phyloP scores from a whole-genome alignment of 2,329 filamentous ascomycete genomes.

The Fusarium multiceps region DNA sequence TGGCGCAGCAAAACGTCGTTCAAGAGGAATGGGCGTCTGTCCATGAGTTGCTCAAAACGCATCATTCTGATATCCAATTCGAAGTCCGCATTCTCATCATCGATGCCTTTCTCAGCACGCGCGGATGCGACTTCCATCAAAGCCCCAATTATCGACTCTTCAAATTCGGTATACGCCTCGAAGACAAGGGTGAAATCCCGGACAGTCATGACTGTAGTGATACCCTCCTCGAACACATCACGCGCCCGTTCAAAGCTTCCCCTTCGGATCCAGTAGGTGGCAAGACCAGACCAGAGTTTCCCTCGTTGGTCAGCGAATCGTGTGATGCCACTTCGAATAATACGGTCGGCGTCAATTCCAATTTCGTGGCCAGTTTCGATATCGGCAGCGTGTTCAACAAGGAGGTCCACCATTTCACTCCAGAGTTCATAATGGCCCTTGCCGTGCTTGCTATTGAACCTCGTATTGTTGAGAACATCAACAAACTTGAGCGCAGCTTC shows the following conservation, averaged over 20 bases:
- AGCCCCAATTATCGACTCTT: constrained; percentile 92
- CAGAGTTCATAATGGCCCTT: constrained; percentile 97
- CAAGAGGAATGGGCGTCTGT: constrained; percentile 91
- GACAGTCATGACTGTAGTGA: constrained; percentile 98
- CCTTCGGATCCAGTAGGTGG: constrained; percentile 95
- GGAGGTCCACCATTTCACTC: constrained; percentile 95
- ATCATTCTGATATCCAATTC: constrained; percentile 97
- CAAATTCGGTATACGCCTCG: constrained; percentile 95
- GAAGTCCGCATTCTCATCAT: constrained; percentile 87
- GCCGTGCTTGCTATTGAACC: constrained; percentile 90
- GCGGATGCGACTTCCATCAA: constrained; percentile 88
- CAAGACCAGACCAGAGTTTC: constrained; percentile 93
- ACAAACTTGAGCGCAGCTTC: constrained; percentile 94
- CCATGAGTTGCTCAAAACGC: constrained; percentile 98
- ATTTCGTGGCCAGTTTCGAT: constrained; percentile 83
- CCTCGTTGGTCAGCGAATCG: constrained; percentile 94
- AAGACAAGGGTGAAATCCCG: constrained; percentile 97
- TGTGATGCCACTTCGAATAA: constrained; percentile 90
- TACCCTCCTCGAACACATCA: constrained; percentile 94
- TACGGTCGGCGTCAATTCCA: constrained; percentile 90
- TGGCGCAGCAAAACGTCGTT: constrained; percentile 96
- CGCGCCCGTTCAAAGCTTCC: constrained; percentile 93
- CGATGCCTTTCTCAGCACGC: constrained; percentile 80
- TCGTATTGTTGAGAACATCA: constrained; percentile 87
- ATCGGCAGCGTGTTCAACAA: constrained; percentile 90